Base-by-base conservation (phyloP, 352 stramenopile species). In the Globisporangium spiculum region DNA sequence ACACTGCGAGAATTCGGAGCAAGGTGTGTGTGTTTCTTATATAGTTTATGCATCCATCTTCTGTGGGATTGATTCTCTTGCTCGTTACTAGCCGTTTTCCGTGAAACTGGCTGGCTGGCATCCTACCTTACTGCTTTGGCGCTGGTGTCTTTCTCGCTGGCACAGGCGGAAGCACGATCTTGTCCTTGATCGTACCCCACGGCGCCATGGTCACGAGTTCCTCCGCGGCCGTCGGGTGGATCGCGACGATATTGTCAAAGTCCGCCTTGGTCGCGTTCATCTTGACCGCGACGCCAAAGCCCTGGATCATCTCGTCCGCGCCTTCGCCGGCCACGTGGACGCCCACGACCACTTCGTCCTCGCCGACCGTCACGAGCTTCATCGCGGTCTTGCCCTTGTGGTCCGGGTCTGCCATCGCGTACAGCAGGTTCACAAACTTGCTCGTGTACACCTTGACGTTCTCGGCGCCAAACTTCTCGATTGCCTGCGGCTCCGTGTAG, bases 301-400 rank as follows among this genome's bases (percentile, higher is more conserved):
- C 97, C 81, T 99, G 97, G 59, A 99, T 88, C 89, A 99, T 98
- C 83, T 99, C 97, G 78, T 99, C 97, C 3, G 89, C 91, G 55
- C 88, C 90, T 57, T 97, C 88, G 63, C 95, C 97, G 66, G 98
- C 92, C 50, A 98, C 80, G 80, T 99, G 97, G 2, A 99, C 78
- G 46, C 97, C 97, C 46, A 99, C 94, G 30, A 99, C 96, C 18
- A 81, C 86, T 75, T 98, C 92, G 34, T 94, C 64, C 58, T 80
- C 65, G 41, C 91, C 92, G 20, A 90, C 84, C 55, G 79, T 94
- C 54, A 99, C 85, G 1, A 98, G 72, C 78, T 99, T 99, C 89
- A 98, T 98, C 4, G 86, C 76, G 7, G 93, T 98, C 75, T 97
- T 97, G 38, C 90, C 89, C 78, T 98, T 98, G 34, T 96, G 81